A percentile compares a stretch with the other conserved stretches of the same genome.
Evolutionary conservation across 2,329 filamentous ascomycete genomes (phyloP).

Genomic region (Aspergillus tamarii): DNA sequence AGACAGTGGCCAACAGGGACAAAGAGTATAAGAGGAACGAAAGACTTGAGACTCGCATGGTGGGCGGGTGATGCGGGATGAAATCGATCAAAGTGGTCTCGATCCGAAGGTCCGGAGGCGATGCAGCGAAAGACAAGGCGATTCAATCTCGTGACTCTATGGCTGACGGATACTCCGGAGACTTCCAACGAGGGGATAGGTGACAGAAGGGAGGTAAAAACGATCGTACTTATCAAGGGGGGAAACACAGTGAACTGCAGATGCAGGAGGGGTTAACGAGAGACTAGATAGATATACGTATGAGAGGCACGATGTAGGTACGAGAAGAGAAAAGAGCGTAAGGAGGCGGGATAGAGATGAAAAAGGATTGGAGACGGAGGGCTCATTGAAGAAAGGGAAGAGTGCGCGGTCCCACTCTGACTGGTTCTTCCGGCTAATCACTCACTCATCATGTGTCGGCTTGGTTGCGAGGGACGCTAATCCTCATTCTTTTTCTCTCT

Average conservation of each 20-base stretch:
- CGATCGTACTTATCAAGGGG: conserved; percentile 5
- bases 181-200: background rate
- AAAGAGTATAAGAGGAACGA: conserved; percentile 38
- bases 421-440: conserved; percentile 3
- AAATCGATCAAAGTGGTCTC: conserved; percentile 3
- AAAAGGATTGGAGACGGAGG: conserved; percentile 15
- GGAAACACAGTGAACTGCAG: conserved; percentile 2
- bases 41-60: conserved; percentile 36
- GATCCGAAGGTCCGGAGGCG: conserved; percentile 7
- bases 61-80: conserved; percentile 16
- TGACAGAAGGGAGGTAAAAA: conserved; percentile 7
- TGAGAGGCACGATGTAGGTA: conserved; percentile 13
- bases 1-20: conserved; percentile 34
- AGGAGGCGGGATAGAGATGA: conserved; percentile 13
- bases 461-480: background rate
- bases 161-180: background rate
- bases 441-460: background rate
- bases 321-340: conserved; percentile 9
- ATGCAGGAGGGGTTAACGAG: conserved; percentile 23
- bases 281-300: conserved; percentile 15
- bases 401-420: conserved; percentile 7
- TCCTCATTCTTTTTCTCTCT: conserved; percentile 2
- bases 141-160: conserved; percentile 4
- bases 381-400: conserved; percentile 9
- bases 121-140: conserved; percentile 4